Evolutionary conservation across 2,329 filamentous ascomycete species (phyloP).

Genomic region (Sarocladiaceae sp.): DNA sequence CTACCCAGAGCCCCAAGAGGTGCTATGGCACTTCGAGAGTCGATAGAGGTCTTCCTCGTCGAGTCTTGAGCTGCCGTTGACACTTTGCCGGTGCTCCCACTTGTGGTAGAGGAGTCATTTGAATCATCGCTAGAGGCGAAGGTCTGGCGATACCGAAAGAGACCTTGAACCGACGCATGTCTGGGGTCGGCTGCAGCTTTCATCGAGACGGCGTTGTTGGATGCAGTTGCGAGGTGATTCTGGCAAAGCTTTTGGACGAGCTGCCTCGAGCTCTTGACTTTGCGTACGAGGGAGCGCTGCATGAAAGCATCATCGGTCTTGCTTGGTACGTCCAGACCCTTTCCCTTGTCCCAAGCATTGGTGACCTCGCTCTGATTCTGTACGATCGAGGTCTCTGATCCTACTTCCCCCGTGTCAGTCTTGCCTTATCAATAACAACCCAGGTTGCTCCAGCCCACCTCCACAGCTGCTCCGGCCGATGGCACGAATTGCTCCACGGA

Average conservation of each 20-base stretch:
- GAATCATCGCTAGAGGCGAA: not conserved
- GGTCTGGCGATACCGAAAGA: not conserved
- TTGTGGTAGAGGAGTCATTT: not conserved
- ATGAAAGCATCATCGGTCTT: not conserved
- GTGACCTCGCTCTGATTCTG: not conserved
- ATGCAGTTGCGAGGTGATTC: not conserved
- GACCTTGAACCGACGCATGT: not conserved
- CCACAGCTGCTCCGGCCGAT: slow-evolving; percentile 24
- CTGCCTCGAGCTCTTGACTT: slow-evolving; percentile 13
- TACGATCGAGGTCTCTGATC: not conserved
- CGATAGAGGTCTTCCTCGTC: slow-evolving; percentile 27
- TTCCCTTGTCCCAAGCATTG: not conserved
- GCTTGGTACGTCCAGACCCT: not conserved
- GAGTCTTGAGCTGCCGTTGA: slow-evolving; percentile 19
- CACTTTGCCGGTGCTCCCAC: slow-evolving; percentile 13
- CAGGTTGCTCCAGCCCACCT: too few relatives aligned
- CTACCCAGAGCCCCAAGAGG: slow-evolving; percentile 18
- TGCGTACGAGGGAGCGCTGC: not conserved
- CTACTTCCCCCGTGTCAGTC: not conserved
- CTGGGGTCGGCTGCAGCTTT: not conserved
- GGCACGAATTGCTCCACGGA: slow-evolving; percentile 26
- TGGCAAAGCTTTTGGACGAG: slow-evolving; percentile 10
- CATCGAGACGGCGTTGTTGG: not conserved
- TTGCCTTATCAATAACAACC: not conserved
- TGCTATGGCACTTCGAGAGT: slow-evolving; percentile 21